Evolutionary conservation across 352 stramenopile species (phyloP), one percentile per base, ranked within the genome.

Genomic region (Globisporangium takayamanum): DNA sequence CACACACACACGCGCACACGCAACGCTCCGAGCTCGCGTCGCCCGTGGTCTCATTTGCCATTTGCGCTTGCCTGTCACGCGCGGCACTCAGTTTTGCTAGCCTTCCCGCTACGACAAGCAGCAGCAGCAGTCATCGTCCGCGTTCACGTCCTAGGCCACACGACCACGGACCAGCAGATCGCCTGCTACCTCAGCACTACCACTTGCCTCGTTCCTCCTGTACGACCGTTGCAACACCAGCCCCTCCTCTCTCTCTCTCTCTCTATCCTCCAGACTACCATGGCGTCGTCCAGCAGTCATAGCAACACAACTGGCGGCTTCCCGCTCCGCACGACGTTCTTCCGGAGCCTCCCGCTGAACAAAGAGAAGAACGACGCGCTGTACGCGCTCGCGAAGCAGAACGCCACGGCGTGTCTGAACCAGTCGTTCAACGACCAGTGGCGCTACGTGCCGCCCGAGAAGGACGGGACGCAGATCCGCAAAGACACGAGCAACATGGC

Each of bases 401-500:
- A 86, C 50, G 80, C 80, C 3, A 61, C 68, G n/a, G 63, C 70
- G 50, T 84, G 79, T 45, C 62, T 89, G 39, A 80, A 75, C 39
- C 77, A 87, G 66, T 82, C 76, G 44, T 89, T 86, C 69, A 89
- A 90, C 58, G 80, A 88, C 46, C 80, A 90, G 51, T 92, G 82
- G 82, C 70, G 80, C 57, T 89, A 88, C 60, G 77, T 92, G 20
- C 82, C 82, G 33, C 80, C 78, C 6, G 82, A 89, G 66, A 89
- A 88, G 50, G 80, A 92, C 52, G 82, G 82, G 49, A 84, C 78
- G 45, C 80, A 90, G 70, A 79, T 89, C 50, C 77, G 82, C 56
- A 92, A 92, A 64, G 82, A 92, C 67, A 92, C 82, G 46, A 86
- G 69, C 63, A 89, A 92, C 62, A 69, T 92, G 62, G 66, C 74